These are phyloP conservation scores for Dioscorea zingiberensis DNA, from an alignment of 106 monocot species.

Conservation along the genomic window DNA sequence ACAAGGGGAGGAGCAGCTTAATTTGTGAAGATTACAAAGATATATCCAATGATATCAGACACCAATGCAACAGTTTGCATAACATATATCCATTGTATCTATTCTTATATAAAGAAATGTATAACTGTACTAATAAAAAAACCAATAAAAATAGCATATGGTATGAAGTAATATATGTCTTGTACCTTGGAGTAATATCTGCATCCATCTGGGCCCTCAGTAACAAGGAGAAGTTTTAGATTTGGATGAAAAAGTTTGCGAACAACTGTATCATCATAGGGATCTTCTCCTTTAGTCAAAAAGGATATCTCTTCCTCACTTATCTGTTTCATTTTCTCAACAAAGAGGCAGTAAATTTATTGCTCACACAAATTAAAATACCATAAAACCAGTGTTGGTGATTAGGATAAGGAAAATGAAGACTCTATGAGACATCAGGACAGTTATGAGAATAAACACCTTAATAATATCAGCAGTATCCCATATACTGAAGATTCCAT, in stretches of 20 bases:
- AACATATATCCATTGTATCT: no score
- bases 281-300: slow-evolving; percentile 83
- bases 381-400: no score
- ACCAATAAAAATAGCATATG: background rate
- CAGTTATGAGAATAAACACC: slow-evolving; percentile 21
- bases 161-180: background rate
- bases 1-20: no score
- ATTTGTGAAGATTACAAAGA: no score
- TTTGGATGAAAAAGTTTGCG: slow-evolving; percentile 80
- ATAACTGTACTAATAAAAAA: background rate
- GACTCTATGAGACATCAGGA: no score
- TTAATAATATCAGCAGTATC: slow-evolving; percentile 91
- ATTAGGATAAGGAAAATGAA: no score
- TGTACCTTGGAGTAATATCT: slow-evolving; percentile 91
- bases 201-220: slow-evolving; percentile 87
- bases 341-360: background rate
- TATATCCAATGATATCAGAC: no score
- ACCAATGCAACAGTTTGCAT: no score
- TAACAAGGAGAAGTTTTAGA: slow-evolving; percentile 85
- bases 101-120: no score
- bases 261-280: slow-evolving; percentile 83
- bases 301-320: slow-evolving; percentile 93
- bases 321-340: slow-evolving; percentile 45
- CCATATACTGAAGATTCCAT: slow-evolving; percentile 96
- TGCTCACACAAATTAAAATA: background rate